These are phyloP conservation scores for Centella asiatica DNA, from an alignment of 129 eudicot genomes.

Conservation along the genomic window DNA sequence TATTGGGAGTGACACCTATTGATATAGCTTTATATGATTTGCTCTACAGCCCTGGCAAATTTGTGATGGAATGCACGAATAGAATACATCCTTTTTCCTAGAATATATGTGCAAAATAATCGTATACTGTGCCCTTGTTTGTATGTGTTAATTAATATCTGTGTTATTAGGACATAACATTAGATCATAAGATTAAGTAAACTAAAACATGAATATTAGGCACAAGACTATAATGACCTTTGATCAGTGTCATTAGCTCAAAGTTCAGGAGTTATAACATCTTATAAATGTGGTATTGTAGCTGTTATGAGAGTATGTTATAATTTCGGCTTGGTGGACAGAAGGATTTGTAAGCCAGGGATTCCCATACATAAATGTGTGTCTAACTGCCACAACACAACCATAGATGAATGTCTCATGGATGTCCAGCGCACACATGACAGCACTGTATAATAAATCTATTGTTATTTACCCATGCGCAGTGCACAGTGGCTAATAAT, in stretches of 20 bases:
- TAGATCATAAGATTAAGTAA: not conserved
- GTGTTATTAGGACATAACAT: not conserved
- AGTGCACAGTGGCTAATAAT: not conserved
- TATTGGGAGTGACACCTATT: not conserved
- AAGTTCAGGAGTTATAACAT: not conserved
- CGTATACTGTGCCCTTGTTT: not conserved
- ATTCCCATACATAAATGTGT: not conserved
- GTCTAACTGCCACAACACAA: constrained; percentile 2
- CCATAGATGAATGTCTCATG: not conserved
- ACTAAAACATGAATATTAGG: not conserved
- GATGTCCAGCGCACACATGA: not conserved
- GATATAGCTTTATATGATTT: not conserved
- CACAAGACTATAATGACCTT: not conserved
- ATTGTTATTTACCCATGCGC: not conserved
- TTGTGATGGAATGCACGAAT: not conserved
- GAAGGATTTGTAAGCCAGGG: no score
- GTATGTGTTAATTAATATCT: not conserved
- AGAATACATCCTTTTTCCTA: not conserved
- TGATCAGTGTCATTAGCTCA: not conserved
- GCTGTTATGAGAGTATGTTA: no score
- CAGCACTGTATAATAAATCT: not conserved
- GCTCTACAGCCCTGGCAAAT: not conserved
- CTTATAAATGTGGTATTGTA: not conserved
- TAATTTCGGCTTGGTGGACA: no score
- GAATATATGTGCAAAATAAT: not conserved